phyloP scores from a whole-genome alignment of 129 eudicot species.

The Flaveria ramosissima region DNA sequence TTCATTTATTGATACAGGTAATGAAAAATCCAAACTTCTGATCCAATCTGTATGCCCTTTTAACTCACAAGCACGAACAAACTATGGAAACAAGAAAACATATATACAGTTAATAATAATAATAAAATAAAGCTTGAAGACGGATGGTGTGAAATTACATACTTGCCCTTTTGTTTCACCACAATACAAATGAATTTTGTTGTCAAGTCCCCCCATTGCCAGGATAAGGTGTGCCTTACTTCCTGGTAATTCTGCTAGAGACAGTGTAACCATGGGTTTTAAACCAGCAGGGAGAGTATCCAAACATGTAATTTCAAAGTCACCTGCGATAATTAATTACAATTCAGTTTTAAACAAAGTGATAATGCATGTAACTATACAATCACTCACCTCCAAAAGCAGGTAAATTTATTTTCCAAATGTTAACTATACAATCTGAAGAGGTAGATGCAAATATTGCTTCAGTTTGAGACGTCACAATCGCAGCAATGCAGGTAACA shows the following conservation, averaged over 20 bases:
- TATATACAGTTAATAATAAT: neutral
- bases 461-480: conserved; percentile 54
- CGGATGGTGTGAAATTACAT: conserved; percentile 26
- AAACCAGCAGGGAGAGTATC: conserved; percentile 65
- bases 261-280: conserved; percentile 92
- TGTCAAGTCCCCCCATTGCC: conserved; percentile 95
- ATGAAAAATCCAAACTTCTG: conserved; percentile 87
- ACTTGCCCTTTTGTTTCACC: conserved; percentile 81
- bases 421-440: conserved; percentile 73
- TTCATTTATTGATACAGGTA: conserved; percentile 58
- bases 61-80: conserved; percentile 82
- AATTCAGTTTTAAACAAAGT: neutral
- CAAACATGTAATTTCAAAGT: conserved; percentile 64
- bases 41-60: conserved; percentile 99
- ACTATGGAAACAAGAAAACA: conserved; percentile 43
- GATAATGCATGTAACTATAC: conserved; percentile 10
- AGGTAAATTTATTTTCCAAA: conserved; percentile 71
- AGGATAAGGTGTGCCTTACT: conserved; percentile 56
- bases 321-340: conserved; percentile 48
- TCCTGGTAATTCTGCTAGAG: conserved; percentile 78
- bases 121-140: neutral
- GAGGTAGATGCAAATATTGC: conserved; percentile 81
- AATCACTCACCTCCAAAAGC: conserved; percentile 52
- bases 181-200: conserved; percentile 83
- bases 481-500: conserved; percentile 77